Evolutionary conservation across 306 rosid genomes (phyloP).

Genomic region (Vicia villosa): DNA sequence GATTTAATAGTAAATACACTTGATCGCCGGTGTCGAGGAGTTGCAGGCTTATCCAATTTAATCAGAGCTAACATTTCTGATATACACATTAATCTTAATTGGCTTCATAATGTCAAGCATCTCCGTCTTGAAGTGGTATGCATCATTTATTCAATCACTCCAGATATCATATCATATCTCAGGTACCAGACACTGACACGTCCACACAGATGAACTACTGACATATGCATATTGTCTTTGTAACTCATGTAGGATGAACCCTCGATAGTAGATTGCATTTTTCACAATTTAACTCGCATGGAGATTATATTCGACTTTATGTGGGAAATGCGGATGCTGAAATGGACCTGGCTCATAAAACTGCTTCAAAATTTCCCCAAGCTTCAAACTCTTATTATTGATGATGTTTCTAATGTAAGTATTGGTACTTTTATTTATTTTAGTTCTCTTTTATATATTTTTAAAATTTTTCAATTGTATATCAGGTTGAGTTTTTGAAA

Average conservation of each 20-base stretch:
- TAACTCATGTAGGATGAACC: background rate
- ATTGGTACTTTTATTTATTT: background rate
- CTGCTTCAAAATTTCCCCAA: background rate
- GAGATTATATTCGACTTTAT: background rate
- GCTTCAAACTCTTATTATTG: background rate
- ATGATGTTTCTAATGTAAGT: background rate
- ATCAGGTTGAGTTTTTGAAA: background rate
- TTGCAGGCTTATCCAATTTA: background rate
- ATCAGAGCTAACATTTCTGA: background rate
- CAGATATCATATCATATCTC: too few relatives aligned
- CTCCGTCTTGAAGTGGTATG: background rate
- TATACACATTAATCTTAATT: background rate
- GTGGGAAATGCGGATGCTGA: background rate
- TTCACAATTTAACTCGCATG: background rate
- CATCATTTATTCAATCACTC: too few relatives aligned
- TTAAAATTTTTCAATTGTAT: background rate
- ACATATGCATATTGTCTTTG: background rate
- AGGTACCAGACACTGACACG: too few relatives aligned
- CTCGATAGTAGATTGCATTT: background rate
- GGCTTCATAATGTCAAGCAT: background rate
- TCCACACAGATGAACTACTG: too few relatives aligned
- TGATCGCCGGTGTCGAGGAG: background rate
- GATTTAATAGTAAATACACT: background rate
- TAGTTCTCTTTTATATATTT: background rate
- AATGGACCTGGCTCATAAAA: background rate